Evolutionary conservation across 495 filamentous ascomycete species (phyloP), one percentile per base, ranked within the genome.

Genomic region (Trichoderma reesei): DNA sequence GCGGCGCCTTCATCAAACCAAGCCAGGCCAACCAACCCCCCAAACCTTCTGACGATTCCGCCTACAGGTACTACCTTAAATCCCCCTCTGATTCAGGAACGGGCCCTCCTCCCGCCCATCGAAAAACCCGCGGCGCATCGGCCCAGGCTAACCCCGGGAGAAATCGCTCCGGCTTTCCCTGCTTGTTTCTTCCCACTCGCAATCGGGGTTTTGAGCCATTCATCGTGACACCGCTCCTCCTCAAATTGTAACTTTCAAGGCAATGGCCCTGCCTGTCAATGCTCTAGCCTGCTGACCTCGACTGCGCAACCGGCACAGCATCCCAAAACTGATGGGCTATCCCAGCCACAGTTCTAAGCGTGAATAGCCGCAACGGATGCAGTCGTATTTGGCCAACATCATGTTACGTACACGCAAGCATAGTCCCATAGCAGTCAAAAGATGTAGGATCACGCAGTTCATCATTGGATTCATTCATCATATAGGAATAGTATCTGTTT

Each of bases 11-110:
- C n/a, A n/a, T n/a, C n/a, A n/a, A n/a, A n/a, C n/a, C n/a, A n/a
- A n/a, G n/a, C n/a, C n/a, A n/a, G n/a, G n/a, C n/a, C n/a, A n/a
- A n/a, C n/a, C n/a, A n/a, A n/a, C n/a, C n/a, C n/a, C n/a, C n/a
- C n/a, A n/a, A n/a, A 18, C 26, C 16, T 20, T n/a, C n/a, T 7
- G 3, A n/a, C 51, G 51, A 56, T 56, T 34, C 51, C 20, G 26
- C 20, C 26, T 9, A 11, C n/a, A n/a, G n/a, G n/a, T n/a, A n/a
- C n/a, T n/a, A n/a, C n/a, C n/a, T n/a, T n/a, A n/a, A n/a, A n/a
- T n/a, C n/a, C n/a, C n/a, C n/a, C n/a, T n/a, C 51, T 34, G 10
- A 56, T 34, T 34, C 51, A 56, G 51, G 51, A 56, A 56, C 51
- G 20, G 18, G 51, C 51, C 51, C 20, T n/a, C 16, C 20, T 34